Base-by-base conservation (phyloP, 2,329 filamentous ascomycete species). In the Aspergillus costaricaensis region DNA sequence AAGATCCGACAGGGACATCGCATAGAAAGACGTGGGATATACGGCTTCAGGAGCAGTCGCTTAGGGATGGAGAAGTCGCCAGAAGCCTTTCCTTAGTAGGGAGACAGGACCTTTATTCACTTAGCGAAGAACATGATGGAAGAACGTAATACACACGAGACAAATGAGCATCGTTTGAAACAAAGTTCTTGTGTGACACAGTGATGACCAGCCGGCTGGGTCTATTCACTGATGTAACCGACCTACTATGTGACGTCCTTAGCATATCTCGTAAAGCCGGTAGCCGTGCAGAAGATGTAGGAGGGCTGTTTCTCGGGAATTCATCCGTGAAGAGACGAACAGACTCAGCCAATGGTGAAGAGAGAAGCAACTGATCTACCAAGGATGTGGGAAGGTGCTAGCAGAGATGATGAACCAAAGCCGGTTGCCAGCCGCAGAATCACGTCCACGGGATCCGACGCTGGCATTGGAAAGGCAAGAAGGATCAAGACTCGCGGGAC, bases 1-100 rank as follows among this genome's bases (percentile, higher is more conserved):
- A 57, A 69, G 55, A 69, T 73, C 71, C 67, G 72, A 72, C 62
- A 77, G 64, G 71, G 72, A 75, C 74, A 77, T 76, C 61, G 72
- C 73, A 75, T 69, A 66, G 44, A 49, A 48, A 47, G 38, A 47
- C 43, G 38, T 48, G 23, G 27, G 39, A 12, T 30, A 47, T 15
- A 41, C 54, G 58, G 55, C 48, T 62, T 43, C 38, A 59, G 47
- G 49, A 48, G 55, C 59, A 49, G 54, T 61, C 36, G 27, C 47
- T 56, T 56, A 32, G 47, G 44, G 49, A 57, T 65, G 63, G 47
- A 65, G 59, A 52, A 27, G 27, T 53, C 44, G 51, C 53, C 47
- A 32, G 55, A 57, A 56, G 57, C 57, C 60, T 62, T 58, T 52
- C 38, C 41, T 50, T 32, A 48, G 53, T 38, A 49, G n/a, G 39